Evolutionary conservation across 2,329 filamentous ascomycete genomes (phyloP).

Genomic region (Trichoderma koningiopsis): DNA sequence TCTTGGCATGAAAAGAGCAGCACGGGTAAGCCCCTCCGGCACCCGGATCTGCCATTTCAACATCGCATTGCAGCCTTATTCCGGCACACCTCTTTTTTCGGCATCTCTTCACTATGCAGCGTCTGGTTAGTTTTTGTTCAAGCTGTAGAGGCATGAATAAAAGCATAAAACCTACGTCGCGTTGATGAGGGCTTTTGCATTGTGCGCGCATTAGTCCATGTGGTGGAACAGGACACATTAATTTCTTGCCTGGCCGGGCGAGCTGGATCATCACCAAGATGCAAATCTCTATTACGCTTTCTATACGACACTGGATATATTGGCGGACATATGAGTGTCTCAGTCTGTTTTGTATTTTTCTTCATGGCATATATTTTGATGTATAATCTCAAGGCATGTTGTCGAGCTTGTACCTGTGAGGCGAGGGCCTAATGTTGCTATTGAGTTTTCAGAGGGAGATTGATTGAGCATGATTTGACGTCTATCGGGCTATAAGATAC

Average conservation of each 20-base stretch:
- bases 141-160: background rate
- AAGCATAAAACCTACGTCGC: conserved; percentile 2
- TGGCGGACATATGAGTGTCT: background rate
- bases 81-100: conserved; percentile 1
- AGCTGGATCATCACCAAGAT: conserved; percentile 14
- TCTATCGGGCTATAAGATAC: background rate
- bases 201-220: conserved; percentile 18
- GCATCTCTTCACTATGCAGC: background rate
- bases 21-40: background rate
- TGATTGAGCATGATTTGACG: background rate
- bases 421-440: background rate
- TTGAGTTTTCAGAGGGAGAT: background rate
- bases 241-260: conserved; percentile 15
- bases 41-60: background rate
- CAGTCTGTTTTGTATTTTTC: background rate
- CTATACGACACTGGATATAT: background rate
- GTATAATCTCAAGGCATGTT: conserved; percentile 4
- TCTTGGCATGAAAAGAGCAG: conserved; percentile 1
- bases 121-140: background rate
- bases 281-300: background rate
- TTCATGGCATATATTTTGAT: conserved; percentile 15
- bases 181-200: conserved; percentile 17
- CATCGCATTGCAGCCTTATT: background rate
- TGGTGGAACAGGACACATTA: conserved; percentile 17
- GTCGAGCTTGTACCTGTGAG: background rate